Evolutionary conservation across 2,329 filamentous ascomycete species (phyloP).

Genomic region (Magnaporthiopsis rhizophila): DNA sequence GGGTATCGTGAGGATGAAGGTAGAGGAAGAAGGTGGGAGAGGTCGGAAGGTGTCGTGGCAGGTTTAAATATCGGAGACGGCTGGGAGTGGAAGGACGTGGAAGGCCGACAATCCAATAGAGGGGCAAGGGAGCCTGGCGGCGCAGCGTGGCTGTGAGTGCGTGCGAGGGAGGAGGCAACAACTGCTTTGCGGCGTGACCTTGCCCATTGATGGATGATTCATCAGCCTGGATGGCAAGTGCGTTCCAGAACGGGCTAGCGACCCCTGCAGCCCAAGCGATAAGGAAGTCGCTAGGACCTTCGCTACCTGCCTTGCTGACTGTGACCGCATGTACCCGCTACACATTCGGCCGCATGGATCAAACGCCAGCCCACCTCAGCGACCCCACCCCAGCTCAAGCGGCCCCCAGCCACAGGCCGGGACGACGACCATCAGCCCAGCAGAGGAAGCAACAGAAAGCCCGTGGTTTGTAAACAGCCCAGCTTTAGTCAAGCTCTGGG

Average conservation of each 20-base stretch:
- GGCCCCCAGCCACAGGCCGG: neutral
- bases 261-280: neutral
- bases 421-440: neutral
- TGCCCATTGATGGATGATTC: slow-evolving; percentile 5
- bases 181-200: neutral
- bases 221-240: slow-evolving; percentile 2
- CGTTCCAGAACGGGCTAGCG: slow-evolving; percentile 6
- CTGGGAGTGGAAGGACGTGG: slow-evolving; percentile 3
- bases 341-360: neutral
- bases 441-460: neutral
- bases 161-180: neutral
- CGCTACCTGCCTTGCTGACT: neutral
- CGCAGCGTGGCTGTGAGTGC: slow-evolving; percentile 2
- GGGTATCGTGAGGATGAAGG: slow-evolving; percentile 3
- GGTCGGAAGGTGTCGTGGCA: slow-evolving; percentile 3
- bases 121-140: slow-evolving; percentile 5
- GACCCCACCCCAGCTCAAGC: neutral
- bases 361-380: neutral
- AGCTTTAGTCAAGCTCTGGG: neutral
- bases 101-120: slow-evolving; percentile 1
- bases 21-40: slow-evolving; percentile 17
- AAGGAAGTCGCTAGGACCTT: neutral
- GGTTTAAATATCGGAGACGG: neutral
- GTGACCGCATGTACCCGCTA: neutral
- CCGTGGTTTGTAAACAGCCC: too few relatives aligned